A percentile compares a stretch with the other conserved stretches of the same genome.
Conservation (phyloP, 129 eudicot species). For the Daucus carota region DNA sequence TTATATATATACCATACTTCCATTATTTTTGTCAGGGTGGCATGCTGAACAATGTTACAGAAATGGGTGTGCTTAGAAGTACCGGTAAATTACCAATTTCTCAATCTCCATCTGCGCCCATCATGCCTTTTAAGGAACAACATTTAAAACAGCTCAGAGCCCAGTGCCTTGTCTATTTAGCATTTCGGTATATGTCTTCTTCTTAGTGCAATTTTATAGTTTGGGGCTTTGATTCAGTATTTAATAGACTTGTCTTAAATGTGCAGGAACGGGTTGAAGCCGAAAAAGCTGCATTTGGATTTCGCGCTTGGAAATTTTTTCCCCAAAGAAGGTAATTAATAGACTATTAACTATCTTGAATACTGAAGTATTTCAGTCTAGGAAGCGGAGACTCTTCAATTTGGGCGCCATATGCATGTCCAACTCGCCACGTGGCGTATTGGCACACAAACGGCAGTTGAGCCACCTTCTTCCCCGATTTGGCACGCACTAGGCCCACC, state of each 20-base stretch:
- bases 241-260: background rate
- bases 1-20: background rate
- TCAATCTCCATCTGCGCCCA: conserved; percentile 31
- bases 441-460: too few species aligned
- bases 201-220: background rate
- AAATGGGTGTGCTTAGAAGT: conserved; percentile 42
- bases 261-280: conserved; percentile 73
- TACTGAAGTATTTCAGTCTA: background rate
- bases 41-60: conserved; percentile 34
- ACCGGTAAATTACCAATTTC: conserved; percentile 51
- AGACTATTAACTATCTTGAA: background rate
- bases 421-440: too few species aligned
- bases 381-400: background rate
- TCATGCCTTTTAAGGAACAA: conserved; percentile 85
- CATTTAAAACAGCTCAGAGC: conserved; percentile 96
- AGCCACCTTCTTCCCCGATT: too few species aligned
- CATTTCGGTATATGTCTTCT: conserved; percentile 51
- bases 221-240: background rate
- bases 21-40: conserved; percentile 39
- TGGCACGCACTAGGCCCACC: too few species aligned
- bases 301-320: conserved; percentile 80
- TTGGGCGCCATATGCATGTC: too few species aligned
- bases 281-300: conserved; percentile 88
- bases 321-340: conserved; percentile 63
- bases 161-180: conserved; percentile 93